A percentile compares a stretch with the other conserved stretches of the same genome.
Conservation (phyloP, 495 filamentous ascomycete species). For the Penicillium ucsense region DNA sequence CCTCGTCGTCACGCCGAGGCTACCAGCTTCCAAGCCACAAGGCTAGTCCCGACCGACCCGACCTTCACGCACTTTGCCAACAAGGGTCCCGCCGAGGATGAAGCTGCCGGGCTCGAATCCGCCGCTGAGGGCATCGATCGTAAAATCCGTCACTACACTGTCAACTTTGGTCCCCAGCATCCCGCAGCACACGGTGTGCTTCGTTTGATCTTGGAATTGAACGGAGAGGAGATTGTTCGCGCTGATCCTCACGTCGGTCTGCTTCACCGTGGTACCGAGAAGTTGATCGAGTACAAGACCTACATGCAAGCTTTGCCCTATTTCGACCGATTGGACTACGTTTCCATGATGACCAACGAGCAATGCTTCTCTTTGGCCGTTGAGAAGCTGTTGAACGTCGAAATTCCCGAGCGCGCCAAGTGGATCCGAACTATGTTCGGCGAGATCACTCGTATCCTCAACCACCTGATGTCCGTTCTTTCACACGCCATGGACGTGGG, state of each 20-base stretch:
- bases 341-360: slow-evolving; percentile 99
- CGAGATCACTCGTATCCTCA: slow-evolving; percentile 89
- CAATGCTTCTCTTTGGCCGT: slow-evolving; percentile 93
- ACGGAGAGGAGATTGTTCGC: slow-evolving; percentile 94
- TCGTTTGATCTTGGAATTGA: slow-evolving; percentile 93
- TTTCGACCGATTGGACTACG: slow-evolving; percentile 98
- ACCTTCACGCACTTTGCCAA: slow-evolving; percentile 44
- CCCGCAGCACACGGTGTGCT: slow-evolving; percentile 98
- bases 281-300: slow-evolving; percentile 99
- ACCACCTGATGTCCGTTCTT: slow-evolving; percentile 96
- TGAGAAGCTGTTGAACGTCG: slow-evolving; percentile 96
- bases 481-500: slow-evolving; percentile 99
- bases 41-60: slow-evolving; percentile 50
- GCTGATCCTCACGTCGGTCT: slow-evolving; percentile 95
- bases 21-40: slow-evolving; percentile 48
- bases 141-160: slow-evolving; percentile 97
- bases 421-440: slow-evolving; percentile 95
- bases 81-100: slow-evolving; percentile 30
- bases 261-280: slow-evolving; percentile 95
- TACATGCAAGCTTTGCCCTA: slow-evolving; percentile 98
- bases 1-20: slow-evolving; percentile 51
- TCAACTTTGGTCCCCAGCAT: slow-evolving; percentile 99
- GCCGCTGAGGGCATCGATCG: slow-evolving; percentile 51
- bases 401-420: slow-evolving; percentile 92
- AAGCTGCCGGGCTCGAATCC: slow-evolving; percentile 39